phyloP scores from a whole-genome alignment of 352 stramenopile genomes.

The Phytophthora pisi region DNA sequence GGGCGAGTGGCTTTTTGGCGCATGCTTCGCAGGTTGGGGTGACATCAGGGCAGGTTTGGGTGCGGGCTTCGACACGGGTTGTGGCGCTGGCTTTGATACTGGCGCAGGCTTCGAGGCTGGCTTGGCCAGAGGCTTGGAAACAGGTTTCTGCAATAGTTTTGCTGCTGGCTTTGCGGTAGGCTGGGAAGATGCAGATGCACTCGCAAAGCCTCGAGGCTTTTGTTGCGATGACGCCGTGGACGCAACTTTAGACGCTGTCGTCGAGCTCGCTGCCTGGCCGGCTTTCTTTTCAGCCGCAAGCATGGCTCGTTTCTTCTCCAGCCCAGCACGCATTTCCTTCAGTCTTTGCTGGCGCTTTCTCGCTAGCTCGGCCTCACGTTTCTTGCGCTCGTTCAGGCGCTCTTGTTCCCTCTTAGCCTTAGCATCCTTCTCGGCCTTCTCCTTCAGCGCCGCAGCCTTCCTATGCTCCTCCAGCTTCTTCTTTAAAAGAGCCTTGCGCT shows the following conservation, averaged over 20 bases:
- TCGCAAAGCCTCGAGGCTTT: conserved; percentile 31
- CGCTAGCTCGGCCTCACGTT: conserved; percentile 65
- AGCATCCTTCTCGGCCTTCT: conserved; percentile 69
- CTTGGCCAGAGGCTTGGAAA: conserved; percentile 20
- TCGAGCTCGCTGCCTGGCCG: conserved; percentile 11
- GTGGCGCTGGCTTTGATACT: conserved; percentile 12
- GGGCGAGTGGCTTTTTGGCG: conserved; percentile 31
- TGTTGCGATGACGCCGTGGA: conserved; percentile 18
- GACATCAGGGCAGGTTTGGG: conserved; percentile 14
- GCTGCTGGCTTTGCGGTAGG: conserved; percentile 13
- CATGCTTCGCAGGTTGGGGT: conserved; percentile 25
- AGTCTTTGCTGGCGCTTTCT: conserved; percentile 67
- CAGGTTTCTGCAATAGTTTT: conserved; percentile 7
- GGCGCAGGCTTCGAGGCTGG: conserved; percentile 17
- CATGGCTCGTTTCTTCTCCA: conserved; percentile 73
- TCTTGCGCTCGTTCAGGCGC: conserved; percentile 71
- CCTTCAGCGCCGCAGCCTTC: conserved; percentile 70
- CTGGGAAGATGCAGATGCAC: conserved; percentile 22
- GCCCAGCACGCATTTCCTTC: conserved; percentile 67
- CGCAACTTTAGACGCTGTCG: conserved; percentile 11
- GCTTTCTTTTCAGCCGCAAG: conserved; percentile 53
- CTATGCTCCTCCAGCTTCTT: conserved; percentile 81
- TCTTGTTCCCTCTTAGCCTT: conserved; percentile 76
- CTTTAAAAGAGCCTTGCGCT: conserved; percentile 65
- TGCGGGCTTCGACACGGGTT: conserved; percentile 15